Percentiles rank a stretch among this genome's conserved stretches.
Evolutionary conservation across 495 filamentous ascomycete species (phyloP).

Genomic region (Neurospora discreta): DNA sequence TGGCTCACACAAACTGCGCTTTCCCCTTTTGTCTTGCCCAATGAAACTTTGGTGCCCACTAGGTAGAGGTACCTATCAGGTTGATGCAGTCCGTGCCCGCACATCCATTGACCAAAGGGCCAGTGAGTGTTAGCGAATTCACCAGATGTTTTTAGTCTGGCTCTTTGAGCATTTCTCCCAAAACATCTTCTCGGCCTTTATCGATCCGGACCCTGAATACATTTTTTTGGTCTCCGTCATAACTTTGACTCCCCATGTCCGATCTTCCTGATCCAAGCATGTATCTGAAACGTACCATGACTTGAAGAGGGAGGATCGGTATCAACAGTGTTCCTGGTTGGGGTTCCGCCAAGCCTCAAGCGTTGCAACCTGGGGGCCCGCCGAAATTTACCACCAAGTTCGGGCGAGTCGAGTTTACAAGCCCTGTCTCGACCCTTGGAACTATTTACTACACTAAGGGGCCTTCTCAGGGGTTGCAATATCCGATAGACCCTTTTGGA

Average conservation of each 20-base stretch:
- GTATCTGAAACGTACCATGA: neutral
- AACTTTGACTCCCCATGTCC: neutral
- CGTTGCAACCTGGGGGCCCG: neutral
- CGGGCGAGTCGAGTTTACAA: no score
- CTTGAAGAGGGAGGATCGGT: neutral
- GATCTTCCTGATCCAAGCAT: neutral
- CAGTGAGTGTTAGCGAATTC: neutral
- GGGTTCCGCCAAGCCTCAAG: neutral
- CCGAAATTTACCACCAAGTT: neutral
- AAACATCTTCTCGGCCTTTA: neutral
- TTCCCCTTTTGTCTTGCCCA: neutral
- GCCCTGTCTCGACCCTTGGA: neutral
- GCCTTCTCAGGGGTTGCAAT: neutral
- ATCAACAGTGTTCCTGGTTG: neutral
- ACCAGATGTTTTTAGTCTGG: neutral
- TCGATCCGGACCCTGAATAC: neutral
- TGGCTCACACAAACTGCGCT: neutral
- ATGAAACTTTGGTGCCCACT: neutral
- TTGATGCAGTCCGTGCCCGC: neutral
- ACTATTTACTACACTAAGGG: neutral
- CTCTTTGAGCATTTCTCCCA: neutral
- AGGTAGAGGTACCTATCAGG: neutral
- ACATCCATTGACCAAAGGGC: neutral
- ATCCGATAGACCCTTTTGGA: neutral
- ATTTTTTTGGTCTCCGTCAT: neutral